Evolutionary conservation across 2,329 filamentous ascomycete genomes (phyloP).

Genomic region (Chaetomiaceae sp.): DNA sequence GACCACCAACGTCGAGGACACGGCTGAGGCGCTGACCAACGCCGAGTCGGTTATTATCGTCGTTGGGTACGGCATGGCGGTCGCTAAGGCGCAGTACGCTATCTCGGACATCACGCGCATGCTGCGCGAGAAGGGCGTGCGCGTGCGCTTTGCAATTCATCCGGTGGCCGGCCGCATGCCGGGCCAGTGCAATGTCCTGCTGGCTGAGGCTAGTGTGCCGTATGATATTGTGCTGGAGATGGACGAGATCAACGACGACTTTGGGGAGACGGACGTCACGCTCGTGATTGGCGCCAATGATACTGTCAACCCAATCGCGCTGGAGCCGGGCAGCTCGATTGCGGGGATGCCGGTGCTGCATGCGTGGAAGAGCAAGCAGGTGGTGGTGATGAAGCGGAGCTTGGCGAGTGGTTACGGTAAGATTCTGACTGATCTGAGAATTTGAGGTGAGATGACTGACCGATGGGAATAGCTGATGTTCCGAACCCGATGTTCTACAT

Average conservation of each 20-base stretch:
- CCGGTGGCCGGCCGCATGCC: constrained; percentile 90
- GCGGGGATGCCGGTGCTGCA: constrained; percentile 90
- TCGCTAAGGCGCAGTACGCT: constrained; percentile 88
- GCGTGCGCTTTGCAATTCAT: constrained; percentile 84
- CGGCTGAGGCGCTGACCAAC: constrained; percentile 66
- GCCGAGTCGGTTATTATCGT: constrained; percentile 84
- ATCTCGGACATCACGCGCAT: constrained; percentile 74
- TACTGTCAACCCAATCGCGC: constrained; percentile 82
- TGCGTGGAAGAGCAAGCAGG: constrained; percentile 90
- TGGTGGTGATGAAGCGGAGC: constrained; percentile 87
- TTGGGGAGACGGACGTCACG: constrained; percentile 75
- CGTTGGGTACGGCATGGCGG: constrained; percentile 90
- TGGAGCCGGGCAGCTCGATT: constrained; percentile 77
- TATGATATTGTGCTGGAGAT: constrained; percentile 93
- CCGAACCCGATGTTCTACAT: constrained; percentile 93
- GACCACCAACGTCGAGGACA: constrained; percentile 73
- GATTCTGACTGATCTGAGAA: too few relatives aligned
- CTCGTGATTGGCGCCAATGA: constrained; percentile 90
- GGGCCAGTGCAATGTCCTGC: constrained; percentile 84
- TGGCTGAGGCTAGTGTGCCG: constrained; percentile 80
- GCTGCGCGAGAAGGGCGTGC: constrained; percentile 68
- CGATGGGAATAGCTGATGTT: constrained; percentile 60
- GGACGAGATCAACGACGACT: constrained; percentile 95
- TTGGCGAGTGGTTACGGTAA: constrained; percentile 81
- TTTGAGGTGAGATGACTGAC: background rate